Percentiles rank a stretch among this genome's conserved stretches.
These are phyloP conservation scores for Mucor plumbeus DNA, from an alignment of 371 early-diverging fungal species.

Conservation along the genomic window DNA sequence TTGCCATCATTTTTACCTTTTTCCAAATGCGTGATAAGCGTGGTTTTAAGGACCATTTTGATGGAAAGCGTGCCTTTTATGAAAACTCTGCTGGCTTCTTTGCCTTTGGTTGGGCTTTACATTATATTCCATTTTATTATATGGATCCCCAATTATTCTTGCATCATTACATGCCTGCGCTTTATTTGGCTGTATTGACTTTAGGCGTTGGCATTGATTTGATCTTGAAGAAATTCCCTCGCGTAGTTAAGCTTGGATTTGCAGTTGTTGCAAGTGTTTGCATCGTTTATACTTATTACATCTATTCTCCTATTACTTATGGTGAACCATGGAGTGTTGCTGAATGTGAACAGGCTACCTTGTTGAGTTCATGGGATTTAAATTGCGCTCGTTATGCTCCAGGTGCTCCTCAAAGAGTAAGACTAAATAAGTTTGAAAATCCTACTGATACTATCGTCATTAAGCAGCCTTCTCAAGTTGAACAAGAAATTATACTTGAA, in stretches of 20 bases:
- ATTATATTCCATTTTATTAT: constrained; percentile 97
- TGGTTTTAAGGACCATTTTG: constrained; percentile 64
- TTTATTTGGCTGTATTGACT: constrained; percentile 83
- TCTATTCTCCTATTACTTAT: constrained; percentile 83
- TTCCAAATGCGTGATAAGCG: constrained; percentile 74
- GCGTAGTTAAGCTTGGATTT: constrained; percentile 40
- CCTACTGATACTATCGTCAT: not conserved
- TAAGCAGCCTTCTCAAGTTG: not conserved
- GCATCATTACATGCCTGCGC: constrained; percentile 97
- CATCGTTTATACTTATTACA: constrained; percentile 55
- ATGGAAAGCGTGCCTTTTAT: constrained; percentile 48
- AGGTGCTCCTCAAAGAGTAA: not conserved
- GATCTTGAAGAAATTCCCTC: constrained; percentile 57
- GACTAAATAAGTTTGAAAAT: not conserved
- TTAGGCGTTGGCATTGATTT: constrained; percentile 77
- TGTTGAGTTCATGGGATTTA: constrained; percentile 20
- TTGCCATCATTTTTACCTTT: constrained; percentile 61
- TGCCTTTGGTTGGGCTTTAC: constrained; percentile 86
- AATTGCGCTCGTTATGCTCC: constrained; percentile 11
- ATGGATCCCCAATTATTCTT: constrained; percentile 96
- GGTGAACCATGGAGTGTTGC: constrained; percentile 52
- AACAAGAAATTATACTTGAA: not conserved
- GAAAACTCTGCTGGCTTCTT: constrained; percentile 81
- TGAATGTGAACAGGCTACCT: constrained; percentile 17
- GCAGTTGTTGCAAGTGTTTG: constrained; percentile 44